Evolutionary conservation across 805 yeast genomes (phyloP).

Genomic region (Wickerhamomyces pijperi): DNA sequence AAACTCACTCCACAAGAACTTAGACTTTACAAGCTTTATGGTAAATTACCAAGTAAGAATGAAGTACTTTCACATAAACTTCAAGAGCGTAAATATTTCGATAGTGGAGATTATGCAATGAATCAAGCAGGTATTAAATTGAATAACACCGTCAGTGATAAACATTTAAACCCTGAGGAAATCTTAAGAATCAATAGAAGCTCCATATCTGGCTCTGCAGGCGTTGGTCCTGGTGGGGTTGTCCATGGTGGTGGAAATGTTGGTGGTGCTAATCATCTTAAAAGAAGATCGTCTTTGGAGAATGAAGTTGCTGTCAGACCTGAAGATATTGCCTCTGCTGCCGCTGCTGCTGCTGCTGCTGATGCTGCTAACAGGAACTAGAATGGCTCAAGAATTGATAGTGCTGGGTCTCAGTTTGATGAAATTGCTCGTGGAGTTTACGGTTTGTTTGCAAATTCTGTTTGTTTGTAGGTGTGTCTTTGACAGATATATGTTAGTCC

Average conservation of each 20-base stretch:
- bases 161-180: slow-evolving; percentile 26
- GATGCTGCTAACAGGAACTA: no score
- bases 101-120: slow-evolving; percentile 90
- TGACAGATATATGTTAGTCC: no score
- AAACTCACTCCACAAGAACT: slow-evolving; percentile 52
- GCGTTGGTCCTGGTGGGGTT: slow-evolving; percentile 12
- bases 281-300: slow-evolving; percentile 36
- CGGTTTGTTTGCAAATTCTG: no score
- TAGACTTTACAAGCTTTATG: slow-evolving; percentile 69
- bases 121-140: slow-evolving; percentile 48
- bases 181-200: slow-evolving; percentile 50
- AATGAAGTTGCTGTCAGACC: slow-evolving; percentile 28
- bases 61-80: slow-evolving; percentile 66
- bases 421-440: no score
- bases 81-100: slow-evolving; percentile 85
- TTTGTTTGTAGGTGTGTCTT: no score
- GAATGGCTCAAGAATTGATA: no score
- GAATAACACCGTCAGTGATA: slow-evolving; percentile 11
- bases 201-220: slow-evolving; percentile 42
- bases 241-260: background rate
- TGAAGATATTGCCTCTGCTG: background rate
- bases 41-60: slow-evolving; percentile 72
- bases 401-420: no score
- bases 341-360: background rate
- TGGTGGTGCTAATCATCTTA: background rate